Base-by-base conservation (phyloP, 2,329 filamentous ascomycete genomes). In the Arthrobotrys conoides region DNA sequence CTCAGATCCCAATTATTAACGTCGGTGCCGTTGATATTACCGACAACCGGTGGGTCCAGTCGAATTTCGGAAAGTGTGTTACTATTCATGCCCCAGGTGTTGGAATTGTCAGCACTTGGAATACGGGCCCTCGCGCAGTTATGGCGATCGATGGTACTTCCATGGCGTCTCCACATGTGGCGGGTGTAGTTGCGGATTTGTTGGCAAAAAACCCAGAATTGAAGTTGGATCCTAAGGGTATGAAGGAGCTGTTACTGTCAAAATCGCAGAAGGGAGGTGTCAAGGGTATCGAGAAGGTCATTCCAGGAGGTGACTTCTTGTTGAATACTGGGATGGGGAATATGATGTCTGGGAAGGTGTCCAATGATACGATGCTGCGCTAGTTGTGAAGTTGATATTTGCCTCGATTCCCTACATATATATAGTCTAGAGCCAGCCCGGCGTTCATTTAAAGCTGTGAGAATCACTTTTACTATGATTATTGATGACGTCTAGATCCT, bases 1-100 rank as follows among this genome's bases (percentile, higher is more conserved):
- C 83, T 18, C 83, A 84, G 61, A 86, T 85, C 14, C 82, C 83
- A 27, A 84, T 83, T 64, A 81, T 85, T 73, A 86, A 84, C 36
- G 83, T 86, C 64, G 85, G 84, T 27, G 84, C 86, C 9, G 84
- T 83, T 55, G 82, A 83, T 68, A 80, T 81, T 48, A 70, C 72
- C 18, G 85, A 86, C 57, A 63, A 75, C 24, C 83, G 84, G 20
- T 83, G 85, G 20, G 80, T 41, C 5, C 86, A 85, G 81, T 85
- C 84, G 33, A 87, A 87, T 82, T 86, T 85, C 57, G 87, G 87
- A 30, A 79, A 82, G 3, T 87, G 87, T 81, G 86, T 89, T 55
- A 88, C 89, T 81, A 83, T 90, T 80, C 90, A 87, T 82, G 89
- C 88, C n/a, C 88, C 89, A 0, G 89, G 89, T 36, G 85, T 87